These are phyloP conservation scores for Linderniella brevidens DNA, from an alignment of 257 asterid genomes.

Conservation along the genomic window DNA sequence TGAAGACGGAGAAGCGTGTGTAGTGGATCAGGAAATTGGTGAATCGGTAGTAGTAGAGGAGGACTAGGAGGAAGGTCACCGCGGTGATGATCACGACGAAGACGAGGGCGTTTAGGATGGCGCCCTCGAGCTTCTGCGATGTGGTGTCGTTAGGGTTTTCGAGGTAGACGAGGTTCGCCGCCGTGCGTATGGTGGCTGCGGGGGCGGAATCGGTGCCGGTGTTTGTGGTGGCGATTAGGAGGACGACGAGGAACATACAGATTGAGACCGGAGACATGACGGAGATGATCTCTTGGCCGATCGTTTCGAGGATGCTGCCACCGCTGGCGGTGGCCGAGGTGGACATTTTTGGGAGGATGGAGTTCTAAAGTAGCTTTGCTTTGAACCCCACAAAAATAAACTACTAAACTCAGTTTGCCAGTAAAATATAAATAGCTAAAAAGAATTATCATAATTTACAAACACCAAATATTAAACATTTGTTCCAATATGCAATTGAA, in stretches of 20 bases:
- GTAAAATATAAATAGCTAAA: too few relatives aligned
- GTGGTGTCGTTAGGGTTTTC: conserved; percentile 71
- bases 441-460: too few relatives aligned
- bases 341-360: not conserved
- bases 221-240: conserved; percentile 60
- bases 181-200: conserved; percentile 44
- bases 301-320: conserved; percentile 61
- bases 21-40: conserved; percentile 61
- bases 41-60: conserved; percentile 82
- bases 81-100: conserved; percentile 53
- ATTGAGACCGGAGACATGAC: conserved; percentile 96
- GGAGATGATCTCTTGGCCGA: conserved; percentile 72
- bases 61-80: conserved; percentile 62
- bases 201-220: conserved; percentile 28
- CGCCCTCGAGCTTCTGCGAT: conserved; percentile 64
- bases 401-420: too few relatives aligned
- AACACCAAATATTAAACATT: too few relatives aligned
- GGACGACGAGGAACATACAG: conserved; percentile 89
- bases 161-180: conserved; percentile 73
- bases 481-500: too few relatives aligned
- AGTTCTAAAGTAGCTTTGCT: too few relatives aligned
- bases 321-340: conserved; percentile 42
- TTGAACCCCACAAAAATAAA: too few relatives aligned
- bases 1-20: conserved; percentile 72
- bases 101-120: conserved; percentile 61